Conservation (phyloP, 495 filamentous ascomycete genomes). For the Platismatia glauca region DNA sequence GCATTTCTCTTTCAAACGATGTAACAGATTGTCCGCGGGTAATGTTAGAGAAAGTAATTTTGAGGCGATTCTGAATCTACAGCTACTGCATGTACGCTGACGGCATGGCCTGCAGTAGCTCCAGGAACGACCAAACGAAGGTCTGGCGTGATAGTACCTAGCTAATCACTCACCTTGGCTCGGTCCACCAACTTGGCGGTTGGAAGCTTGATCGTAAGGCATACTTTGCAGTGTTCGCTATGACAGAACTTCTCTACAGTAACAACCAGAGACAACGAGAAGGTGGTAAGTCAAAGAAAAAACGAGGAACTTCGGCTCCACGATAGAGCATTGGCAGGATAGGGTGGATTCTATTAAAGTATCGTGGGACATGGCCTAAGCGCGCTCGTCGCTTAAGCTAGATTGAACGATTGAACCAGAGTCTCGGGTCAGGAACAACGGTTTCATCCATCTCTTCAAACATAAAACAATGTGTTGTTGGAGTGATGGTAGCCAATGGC, state of each 20-base stretch:
- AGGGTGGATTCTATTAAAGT: not conserved
- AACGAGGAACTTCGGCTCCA: not conserved
- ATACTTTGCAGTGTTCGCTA: not conserved
- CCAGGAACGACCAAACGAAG: slow-evolving; percentile 13
- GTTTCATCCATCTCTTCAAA: slow-evolving; percentile 17
- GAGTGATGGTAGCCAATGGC: slow-evolving; percentile 11
- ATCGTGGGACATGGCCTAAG: not conserved
- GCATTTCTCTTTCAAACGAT: slow-evolving; percentile 4
- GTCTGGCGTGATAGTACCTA: slow-evolving; percentile 12
- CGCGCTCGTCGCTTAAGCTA: slow-evolving; percentile 20
- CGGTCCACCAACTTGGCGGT: not conserved
- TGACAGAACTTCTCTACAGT: not conserved
- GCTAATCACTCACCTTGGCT: not conserved
- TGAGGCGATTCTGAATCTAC: slow-evolving; percentile 8
- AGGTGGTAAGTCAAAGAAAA: not conserved
- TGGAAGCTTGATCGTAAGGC: not conserved
- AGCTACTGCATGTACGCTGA: slow-evolving; percentile 14
- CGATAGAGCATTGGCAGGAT: not conserved
- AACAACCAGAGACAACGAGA: not conserved
- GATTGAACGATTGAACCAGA: slow-evolving; percentile 12
- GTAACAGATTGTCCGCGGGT: slow-evolving; percentile 4
- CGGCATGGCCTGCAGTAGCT: slow-evolving; percentile 18
- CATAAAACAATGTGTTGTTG: not conserved
- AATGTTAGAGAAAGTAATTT: not conserved
- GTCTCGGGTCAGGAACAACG: slow-evolving; percentile 21